phyloP scores from a whole-genome alignment of 2,329 filamentous ascomycete species.

The Sphaerulina vaccinii region DNA sequence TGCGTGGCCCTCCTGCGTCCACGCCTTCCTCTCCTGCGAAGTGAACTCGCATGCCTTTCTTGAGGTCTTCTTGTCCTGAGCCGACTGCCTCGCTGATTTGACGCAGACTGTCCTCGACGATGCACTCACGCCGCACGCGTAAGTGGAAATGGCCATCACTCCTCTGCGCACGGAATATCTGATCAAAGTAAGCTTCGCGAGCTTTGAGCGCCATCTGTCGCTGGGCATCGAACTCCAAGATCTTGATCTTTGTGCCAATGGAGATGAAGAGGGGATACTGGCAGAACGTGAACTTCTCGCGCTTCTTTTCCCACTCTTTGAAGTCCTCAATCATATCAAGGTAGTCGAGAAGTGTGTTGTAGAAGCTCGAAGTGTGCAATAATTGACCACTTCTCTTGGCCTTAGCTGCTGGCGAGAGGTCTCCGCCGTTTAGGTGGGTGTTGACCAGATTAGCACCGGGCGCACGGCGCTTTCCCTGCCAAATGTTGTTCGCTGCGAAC shows the following conservation, averaged over 20 bases:
- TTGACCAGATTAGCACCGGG: constrained; percentile 10
- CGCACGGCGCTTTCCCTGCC: constrained; percentile 31
- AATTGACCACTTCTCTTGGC: constrained; percentile 56
- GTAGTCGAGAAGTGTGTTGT: constrained; percentile 81
- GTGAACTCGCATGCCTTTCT: constrained; percentile 82
- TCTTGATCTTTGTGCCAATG: constrained; percentile 88
- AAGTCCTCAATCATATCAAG: constrained; percentile 84
- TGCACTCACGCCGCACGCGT: constrained; percentile 75
- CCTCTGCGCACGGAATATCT: constrained; percentile 71
- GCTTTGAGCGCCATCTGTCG: constrained; percentile 88
- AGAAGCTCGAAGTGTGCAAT: constrained; percentile 79
- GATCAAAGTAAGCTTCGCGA: constrained; percentile 86
- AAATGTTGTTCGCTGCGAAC: constrained; percentile 74
- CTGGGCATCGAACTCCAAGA: constrained; percentile 82
- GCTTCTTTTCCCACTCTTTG: constrained; percentile 77
- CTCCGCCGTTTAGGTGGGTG: constrained; percentile 28
- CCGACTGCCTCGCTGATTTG: constrained; percentile 83
- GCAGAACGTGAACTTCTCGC: constrained; percentile 78
- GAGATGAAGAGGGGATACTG: constrained; percentile 91
- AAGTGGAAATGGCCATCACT: constrained; percentile 71
- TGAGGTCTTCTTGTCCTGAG: constrained; percentile 77
- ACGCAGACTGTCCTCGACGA: constrained; percentile 84
- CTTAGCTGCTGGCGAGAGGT: constrained; percentile 32
- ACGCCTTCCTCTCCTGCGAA: constrained; percentile 89
- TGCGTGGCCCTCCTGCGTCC: constrained; percentile 83